Percentiles rank a stretch among this genome's conserved stretches.
These are phyloP conservation scores for Lathyrus sativus DNA, from an alignment of 306 rosid species.

Conservation along the genomic window DNA sequence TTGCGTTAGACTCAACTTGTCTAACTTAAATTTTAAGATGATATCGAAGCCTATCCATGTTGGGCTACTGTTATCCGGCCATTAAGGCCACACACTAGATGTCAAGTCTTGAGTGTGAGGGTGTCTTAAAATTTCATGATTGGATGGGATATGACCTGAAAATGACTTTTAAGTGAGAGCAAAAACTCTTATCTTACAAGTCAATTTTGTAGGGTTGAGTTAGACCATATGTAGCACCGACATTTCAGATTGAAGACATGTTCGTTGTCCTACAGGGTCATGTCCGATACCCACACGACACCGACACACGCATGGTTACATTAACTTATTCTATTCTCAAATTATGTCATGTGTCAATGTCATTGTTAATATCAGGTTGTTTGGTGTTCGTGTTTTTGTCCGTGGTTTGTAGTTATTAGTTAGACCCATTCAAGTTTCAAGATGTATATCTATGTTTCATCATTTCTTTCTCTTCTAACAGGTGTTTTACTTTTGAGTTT, in stretches of 20 bases:
- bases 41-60: not conserved
- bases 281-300: not conserved
- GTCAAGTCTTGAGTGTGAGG: too few relatives aligned
- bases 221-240: not conserved
- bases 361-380: not conserved
- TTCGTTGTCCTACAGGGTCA: not conserved
- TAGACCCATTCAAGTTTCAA: not conserved
- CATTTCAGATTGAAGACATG: not conserved
- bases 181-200: not conserved
- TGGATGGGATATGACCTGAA: not conserved
- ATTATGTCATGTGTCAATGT: not conserved
- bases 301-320: not conserved
- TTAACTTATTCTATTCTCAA: not conserved
- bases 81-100: too few relatives aligned
- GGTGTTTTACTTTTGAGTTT: slow-evolving; percentile 71
- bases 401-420: not conserved
- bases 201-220: not conserved
- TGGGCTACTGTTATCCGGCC: not conserved
- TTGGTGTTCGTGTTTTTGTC: not conserved
- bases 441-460: slow-evolving; percentile 12
- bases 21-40: not conserved
- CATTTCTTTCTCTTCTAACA: slow-evolving; percentile 30
- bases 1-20: not conserved
- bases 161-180: not conserved
- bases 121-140: not conserved